Conservation (phyloP, 306 rosid species). For the Prinsepia uniflora region DNA sequence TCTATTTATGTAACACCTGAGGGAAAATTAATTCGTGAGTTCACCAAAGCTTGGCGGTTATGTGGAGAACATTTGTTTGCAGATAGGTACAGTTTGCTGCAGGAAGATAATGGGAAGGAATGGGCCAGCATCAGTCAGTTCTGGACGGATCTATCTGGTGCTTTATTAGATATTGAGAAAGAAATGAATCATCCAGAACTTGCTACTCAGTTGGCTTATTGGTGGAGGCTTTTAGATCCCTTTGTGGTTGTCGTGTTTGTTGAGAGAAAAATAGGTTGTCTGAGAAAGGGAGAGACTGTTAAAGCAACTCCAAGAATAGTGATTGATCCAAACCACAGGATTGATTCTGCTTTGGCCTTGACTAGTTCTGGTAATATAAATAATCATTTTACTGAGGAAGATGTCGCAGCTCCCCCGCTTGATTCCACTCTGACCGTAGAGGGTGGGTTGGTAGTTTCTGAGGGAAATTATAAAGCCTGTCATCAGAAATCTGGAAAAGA, state of each 20-base stretch:
- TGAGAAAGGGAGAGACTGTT: slow-evolving; percentile 82
- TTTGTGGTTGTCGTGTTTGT: slow-evolving; percentile 60
- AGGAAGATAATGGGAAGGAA: slow-evolving; percentile 42
- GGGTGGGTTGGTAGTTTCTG: slow-evolving; percentile 29
- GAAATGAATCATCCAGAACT: slow-evolving; percentile 36
- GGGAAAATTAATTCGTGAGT: slow-evolving; percentile 70
- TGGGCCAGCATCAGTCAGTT: slow-evolving; percentile 70
- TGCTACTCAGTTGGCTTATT: slow-evolving; percentile 50
- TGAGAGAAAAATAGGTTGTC: slow-evolving; percentile 70
- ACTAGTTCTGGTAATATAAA: slow-evolving; percentile 13
- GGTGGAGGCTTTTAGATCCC: slow-evolving; percentile 85
- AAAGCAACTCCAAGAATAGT: slow-evolving; percentile 46
- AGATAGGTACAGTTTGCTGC: slow-evolving; percentile 34
- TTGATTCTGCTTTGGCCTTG: slow-evolving; percentile 30
- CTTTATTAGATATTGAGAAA: slow-evolving; percentile 54
- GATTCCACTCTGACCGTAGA: slow-evolving; percentile 30
- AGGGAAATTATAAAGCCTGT: slow-evolving; percentile 29
- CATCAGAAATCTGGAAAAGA: slow-evolving; percentile 30
- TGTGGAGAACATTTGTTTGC: slow-evolving; percentile 71
- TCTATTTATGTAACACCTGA: slow-evolving; percentile 74
- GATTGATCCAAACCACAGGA: slow-evolving; percentile 26
- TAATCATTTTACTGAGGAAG: slow-evolving; percentile 27
- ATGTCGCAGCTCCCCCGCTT: slow-evolving; percentile 25
- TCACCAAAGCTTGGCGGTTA: slow-evolving; percentile 80
- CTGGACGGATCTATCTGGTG: slow-evolving; percentile 65